Evolutionary conservation across 805 yeast genomes (phyloP), one percentile per base, ranked within the genome.

Genomic region (Allodekkera sacchari): DNA sequence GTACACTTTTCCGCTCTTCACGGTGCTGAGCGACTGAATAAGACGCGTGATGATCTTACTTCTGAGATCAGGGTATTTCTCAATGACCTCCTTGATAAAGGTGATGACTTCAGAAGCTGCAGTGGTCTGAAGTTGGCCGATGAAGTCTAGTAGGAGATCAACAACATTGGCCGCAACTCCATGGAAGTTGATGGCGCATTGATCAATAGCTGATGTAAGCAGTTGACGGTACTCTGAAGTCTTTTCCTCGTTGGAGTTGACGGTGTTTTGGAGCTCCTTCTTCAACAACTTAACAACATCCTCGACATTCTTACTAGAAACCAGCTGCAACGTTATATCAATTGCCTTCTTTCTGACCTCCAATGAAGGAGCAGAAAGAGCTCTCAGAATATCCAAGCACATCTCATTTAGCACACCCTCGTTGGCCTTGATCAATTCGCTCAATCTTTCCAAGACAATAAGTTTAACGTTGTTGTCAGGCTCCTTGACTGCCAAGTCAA

Each of bases 401-500:
- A 83, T 68, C 35, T 83, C 94, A 51, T 83, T 88, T 43, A 89
- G 68, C 29, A 83, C 66, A 32, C 96, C 96, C 15, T 92, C 89
- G 52, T 78, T 74, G 39, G 68, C 70, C 39, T 64, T 63, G 50
- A 83, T 80, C 32, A 92, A 72, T 33, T 80, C 85, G 45, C 72
- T 73, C 38, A 92, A 77, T 56, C 94, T 75, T 52, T 85, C 92
- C 50, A 92, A 68, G 14, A 94, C 92, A 49, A 89, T 88, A 43
- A 92, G 71, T 59, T 94, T 94, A 47, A 89, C 88, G 51, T 88
- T 92, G 62, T 83, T 88, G 58, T 92, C 97, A n/a, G 95, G 70
- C 53, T 87, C 97, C 52, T 81, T 83, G 45, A 79, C 77, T 21
- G 96, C 94, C 45, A 92, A 68, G 36, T 84, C 95, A 39, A 89